Conservation (phyloP, 2,329 filamentous ascomycete genomes). For the Alternaria tenuissima region DNA sequence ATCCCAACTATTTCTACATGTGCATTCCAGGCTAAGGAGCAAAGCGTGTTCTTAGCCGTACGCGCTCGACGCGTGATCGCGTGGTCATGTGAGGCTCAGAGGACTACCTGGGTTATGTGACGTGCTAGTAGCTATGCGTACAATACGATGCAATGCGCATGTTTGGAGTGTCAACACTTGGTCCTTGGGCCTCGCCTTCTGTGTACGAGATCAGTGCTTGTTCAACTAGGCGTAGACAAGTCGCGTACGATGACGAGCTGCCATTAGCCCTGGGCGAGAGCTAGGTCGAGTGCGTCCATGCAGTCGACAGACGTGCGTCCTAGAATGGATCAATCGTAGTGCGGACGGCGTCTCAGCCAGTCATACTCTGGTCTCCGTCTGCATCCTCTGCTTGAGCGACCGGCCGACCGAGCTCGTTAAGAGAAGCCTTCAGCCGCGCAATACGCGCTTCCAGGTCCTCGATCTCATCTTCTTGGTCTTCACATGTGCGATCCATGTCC, state of each 20-base stretch:
- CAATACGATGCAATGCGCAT: neutral
- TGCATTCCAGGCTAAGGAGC: slow-evolving; percentile 1
- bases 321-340: slow-evolving; percentile 41
- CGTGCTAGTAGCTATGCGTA: neutral
- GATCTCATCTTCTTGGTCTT: slow-evolving; percentile 77
- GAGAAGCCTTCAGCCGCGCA: slow-evolving; percentile 61
- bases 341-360: slow-evolving; percentile 40
- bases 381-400: slow-evolving; percentile 27
- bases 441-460: slow-evolving; percentile 70
- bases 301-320: slow-evolving; percentile 37
- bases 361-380: slow-evolving; percentile 47
- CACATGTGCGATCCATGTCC: slow-evolving; percentile 71
- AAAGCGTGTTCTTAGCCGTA: neutral
- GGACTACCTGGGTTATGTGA: neutral
- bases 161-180: neutral
- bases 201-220: slow-evolving; percentile 4
- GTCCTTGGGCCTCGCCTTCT: neutral
- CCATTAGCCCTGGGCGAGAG: slow-evolving; percentile 25
- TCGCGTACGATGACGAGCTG: slow-evolving; percentile 9
- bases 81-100: slow-evolving; percentile 5
- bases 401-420: slow-evolving; percentile 43
- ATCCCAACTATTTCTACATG: slow-evolving; percentile 26
- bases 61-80: slow-evolving; percentile 1
- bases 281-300: slow-evolving; percentile 42
- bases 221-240: neutral